Evolutionary conservation across 1,284 basidiomycete species (phyloP).

Genomic region (Volvariella volvacea): DNA sequence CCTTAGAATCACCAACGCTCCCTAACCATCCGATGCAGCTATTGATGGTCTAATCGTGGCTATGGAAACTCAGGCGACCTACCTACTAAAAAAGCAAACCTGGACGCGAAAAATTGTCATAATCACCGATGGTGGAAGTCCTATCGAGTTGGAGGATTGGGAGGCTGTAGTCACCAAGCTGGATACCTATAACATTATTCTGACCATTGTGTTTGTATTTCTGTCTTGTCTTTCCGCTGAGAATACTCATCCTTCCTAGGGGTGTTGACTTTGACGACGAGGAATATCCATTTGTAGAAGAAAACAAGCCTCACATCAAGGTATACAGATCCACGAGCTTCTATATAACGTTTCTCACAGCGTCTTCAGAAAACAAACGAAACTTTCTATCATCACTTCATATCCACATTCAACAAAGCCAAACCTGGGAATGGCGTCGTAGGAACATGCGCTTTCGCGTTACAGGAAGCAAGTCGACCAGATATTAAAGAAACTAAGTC

Average conservation of each 20-base stretch:
- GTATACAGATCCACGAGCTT: constrained; percentile 27
- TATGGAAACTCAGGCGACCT: constrained; percentile 66
- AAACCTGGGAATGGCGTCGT: constrained; percentile 52
- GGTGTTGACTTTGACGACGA: constrained; percentile 85
- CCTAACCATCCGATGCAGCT: constrained; percentile 39
- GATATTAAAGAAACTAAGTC: constrained; percentile 68
- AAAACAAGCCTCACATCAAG: constrained; percentile 67
- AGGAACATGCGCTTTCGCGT: constrained; percentile 67
- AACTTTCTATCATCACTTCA: constrained; percentile 61
- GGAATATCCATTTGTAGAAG: constrained; percentile 54
- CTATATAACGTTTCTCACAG: not conserved
- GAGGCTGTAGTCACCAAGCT: constrained; percentile 68
- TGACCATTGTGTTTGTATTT: constrained; percentile 62
- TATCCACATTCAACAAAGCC: constrained; percentile 30
- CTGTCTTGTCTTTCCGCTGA: constrained; percentile 1
- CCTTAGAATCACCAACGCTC: constrained; percentile 4
- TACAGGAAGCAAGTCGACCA: constrained; percentile 64
- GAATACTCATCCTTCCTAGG: constrained; percentile 27
- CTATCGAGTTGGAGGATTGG: constrained; percentile 68
- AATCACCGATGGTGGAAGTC: constrained; percentile 75
- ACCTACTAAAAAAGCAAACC: constrained; percentile 57
- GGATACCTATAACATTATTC: constrained; percentile 45
- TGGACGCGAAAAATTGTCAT: constrained; percentile 81
- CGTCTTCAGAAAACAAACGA: constrained; percentile 61
- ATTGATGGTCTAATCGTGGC: constrained; percentile 85